These are phyloP conservation scores for Ocimum tenuiflorum DNA, from an alignment of 257 asterid species.

Conservation along the genomic window DNA sequence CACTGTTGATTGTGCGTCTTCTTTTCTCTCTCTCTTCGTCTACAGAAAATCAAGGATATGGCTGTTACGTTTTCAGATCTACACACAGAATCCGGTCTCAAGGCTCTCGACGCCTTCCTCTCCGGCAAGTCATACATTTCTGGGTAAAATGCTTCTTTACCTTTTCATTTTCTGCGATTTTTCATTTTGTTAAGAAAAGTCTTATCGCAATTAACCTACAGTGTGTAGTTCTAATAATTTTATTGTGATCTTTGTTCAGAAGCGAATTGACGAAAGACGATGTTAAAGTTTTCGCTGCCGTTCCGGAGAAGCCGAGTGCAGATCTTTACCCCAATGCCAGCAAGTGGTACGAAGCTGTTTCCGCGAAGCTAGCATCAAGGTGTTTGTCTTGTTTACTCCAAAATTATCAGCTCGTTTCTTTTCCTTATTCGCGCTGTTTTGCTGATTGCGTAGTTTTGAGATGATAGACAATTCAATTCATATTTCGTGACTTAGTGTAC, in stretches of 20 bases:
- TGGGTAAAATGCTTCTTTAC: too few relatives aligned
- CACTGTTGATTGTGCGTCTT: conserved; percentile 11
- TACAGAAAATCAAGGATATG: conserved; percentile 29
- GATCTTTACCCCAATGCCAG: conserved; percentile 66
- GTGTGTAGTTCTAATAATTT: neutral
- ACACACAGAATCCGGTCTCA: conserved; percentile 71
- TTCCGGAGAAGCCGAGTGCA: conserved; percentile 46
- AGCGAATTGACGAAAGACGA: conserved; percentile 63
- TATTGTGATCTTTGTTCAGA: conserved; percentile 25
- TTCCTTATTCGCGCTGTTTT: neutral
- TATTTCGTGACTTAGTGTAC: neutral
- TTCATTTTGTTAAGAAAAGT: too few relatives aligned
- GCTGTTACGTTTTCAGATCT: conserved; percentile 77
- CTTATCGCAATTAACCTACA: too few relatives aligned
- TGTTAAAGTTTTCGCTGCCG: conserved; percentile 60
- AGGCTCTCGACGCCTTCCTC: conserved; percentile 56
- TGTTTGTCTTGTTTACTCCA: neutral
- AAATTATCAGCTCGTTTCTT: neutral
- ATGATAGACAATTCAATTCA: too few relatives aligned
- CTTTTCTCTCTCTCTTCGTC: neutral
- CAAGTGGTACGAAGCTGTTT: conserved; percentile 65
- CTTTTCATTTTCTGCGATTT: neutral
- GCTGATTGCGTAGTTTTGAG: neutral
- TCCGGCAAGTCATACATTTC: conserved; percentile 51
- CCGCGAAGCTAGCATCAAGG: conserved; percentile 60